Base-by-base conservation (phyloP, 345 rosid species). In the Aquilaria yunnanensis region DNA sequence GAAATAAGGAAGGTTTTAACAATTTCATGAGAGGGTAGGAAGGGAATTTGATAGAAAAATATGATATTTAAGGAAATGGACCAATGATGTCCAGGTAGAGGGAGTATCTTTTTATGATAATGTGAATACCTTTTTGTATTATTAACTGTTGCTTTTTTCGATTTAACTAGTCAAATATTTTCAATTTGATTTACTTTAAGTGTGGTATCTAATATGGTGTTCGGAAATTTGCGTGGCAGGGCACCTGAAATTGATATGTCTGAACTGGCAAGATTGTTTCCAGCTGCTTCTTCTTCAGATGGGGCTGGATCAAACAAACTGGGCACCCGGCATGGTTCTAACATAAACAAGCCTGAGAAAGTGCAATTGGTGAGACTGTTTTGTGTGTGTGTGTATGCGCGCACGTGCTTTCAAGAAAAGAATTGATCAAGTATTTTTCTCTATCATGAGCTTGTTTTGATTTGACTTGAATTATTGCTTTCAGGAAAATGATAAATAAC, bases 201-300 rank as follows among this genome's bases (percentile, higher is more conserved):
- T 37, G 2, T 37, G 43, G 10, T 14, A 23, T 43, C 48, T 52
- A 3, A 37, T 37, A 51, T 43, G 55, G 48, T 59, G 46, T 7
- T 61, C 48, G 34, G 53, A 11, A 48, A 59, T 56, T 51, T 70
- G 60, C 75, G 73, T 82, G 59, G 57, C 64, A 93, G 99, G 87
- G 85, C 99, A 74, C 99, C 98, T 71, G 97, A 93, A 81, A 93
- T 93, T 71, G 99, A 93, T 78, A 90, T 93, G 75, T 80, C 88
- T 49, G 99, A 93, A 76, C 97, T 93, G 58, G 97, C 88, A 78
- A 93, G 88, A 72, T 84, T 90, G 67, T 93, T 93, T 81, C 88
- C 97, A 57, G 90, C 97, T 23, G 92, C 77, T 68, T 85, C 95
- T 29, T 47, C 30, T 62, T 72, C 78, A 61, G 94, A 90, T 75